Base-by-base conservation (phyloP, 257 asterid species). In the Oldenlandia corymbosa region DNA sequence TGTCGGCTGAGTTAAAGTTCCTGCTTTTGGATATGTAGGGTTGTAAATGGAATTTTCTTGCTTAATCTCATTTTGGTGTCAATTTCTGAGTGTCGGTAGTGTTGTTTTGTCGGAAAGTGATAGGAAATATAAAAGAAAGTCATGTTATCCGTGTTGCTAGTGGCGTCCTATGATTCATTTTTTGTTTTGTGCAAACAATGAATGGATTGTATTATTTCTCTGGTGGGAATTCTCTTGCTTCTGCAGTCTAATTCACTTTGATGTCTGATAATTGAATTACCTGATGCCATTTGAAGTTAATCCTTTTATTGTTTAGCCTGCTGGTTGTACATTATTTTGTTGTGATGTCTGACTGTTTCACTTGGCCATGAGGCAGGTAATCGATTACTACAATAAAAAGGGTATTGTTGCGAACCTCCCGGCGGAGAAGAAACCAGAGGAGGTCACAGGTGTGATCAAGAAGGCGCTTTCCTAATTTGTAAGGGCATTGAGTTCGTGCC, bases 371-470 rank as follows among this genome's bases (percentile, higher is more conserved):
- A 17, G 70, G 55, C 87, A 89, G 95, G 93, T 86, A 10, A 76
- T 84, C 43, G 85, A 78, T 48, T 84, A 86, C 72, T 86, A 86
- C 58, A 73, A 62, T 28, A 82, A 65, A 68, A 86, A 80, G 77
- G 88, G 90, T 39, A 43, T 75, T 10, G 84, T 81, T 65, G 88
- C 85, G 2, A 79, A 79, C 76, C 90, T 88, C 59, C 88, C 83
- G 2, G 93, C 93, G 12, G 95, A 88, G 69, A 88, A 83, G 76
- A 77, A 82, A 30, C 93, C 88, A 12, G 81, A 79, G 58, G 86
- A 78, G 62, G 95, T 88, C 48, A 78, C 87, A 1, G 45, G 67
- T 46, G 95, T 86, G 80, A 88, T 88, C 56, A 75, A 73, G 79
- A 84, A 81, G 79, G 81, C 69, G 28, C 85, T 86, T 67, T 83